Base-by-base conservation (phyloP, 1,284 basidiomycete species). In the Ustilago cynodontis region DNA sequence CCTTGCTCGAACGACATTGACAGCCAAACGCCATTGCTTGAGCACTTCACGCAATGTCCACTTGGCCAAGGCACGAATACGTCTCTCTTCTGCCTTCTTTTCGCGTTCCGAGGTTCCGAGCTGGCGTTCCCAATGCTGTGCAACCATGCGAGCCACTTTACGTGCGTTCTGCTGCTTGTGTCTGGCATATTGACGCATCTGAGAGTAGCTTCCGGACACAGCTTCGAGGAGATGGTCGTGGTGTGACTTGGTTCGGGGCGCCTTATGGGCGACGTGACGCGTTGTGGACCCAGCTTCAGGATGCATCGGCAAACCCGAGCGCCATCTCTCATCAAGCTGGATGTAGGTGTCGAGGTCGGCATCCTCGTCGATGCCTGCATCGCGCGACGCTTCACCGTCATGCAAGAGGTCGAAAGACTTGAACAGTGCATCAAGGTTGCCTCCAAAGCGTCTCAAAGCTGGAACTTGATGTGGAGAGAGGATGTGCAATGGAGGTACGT, bases 11-110 rank as follows among this genome's bases (percentile, higher is more conserved):
- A 95, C 89, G 82, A 94, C 94, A 80, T 92, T 92, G 55, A 95
- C 91, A 2, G 93, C 95, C 77, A 94, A 91, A 83, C 92, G 93
- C 95, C 95, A 98, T 79, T 94, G 92, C 35, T 89, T 90, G 28
- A 90, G 88, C 22, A 98, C 91, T 80, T 92, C 88, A 77, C 89
- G 90, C 59, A 91, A 88, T 0, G 91, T 92, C 52, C 89, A 89
- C 86, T 92, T 93, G 24, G 93, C 93, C 54, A 94, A 80, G 2
- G 88, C 88, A 64, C 90, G 89, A 76, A 93, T 74, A 43, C 91
- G 89, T 81, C 89, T 90, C 87, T 94, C 92, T 78, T 93, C 92
- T 59, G 90, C 90, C 33, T 88, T 87, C 65, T 87, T 89, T 53
- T 89, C 89, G 80, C 89, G 90, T 55, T 92, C 92, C 66, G 91